phyloP scores from a whole-genome alignment of 2,329 filamentous ascomycete species.

The Bipolaris zeicola region DNA sequence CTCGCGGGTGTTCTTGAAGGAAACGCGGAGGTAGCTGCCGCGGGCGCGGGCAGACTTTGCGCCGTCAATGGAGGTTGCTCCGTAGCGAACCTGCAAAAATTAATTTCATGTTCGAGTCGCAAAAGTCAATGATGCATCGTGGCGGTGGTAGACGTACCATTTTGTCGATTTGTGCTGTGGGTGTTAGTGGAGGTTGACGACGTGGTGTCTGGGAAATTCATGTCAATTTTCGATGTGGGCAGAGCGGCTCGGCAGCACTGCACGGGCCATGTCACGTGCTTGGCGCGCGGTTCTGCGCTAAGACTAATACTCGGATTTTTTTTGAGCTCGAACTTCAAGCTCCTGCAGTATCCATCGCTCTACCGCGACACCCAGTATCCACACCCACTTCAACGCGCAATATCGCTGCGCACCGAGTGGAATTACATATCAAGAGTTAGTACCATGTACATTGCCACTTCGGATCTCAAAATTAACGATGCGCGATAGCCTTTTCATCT shows the following conservation, averaged over 20 bases:
- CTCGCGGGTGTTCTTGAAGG: slow-evolving; percentile 99
- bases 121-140: slow-evolving; percentile 5
- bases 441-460: too few species aligned
- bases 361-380: slow-evolving; percentile 17
- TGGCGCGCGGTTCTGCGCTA: slow-evolving; percentile 11
- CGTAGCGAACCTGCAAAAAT: slow-evolving; percentile 48
- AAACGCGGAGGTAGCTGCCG: slow-evolving; percentile 98
- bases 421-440: slow-evolving; percentile 3
- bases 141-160: slow-evolving; percentile 46
- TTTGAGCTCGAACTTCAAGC: slow-evolving; percentile 28
- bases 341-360: slow-evolving; percentile 21
- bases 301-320: slow-evolving; percentile 7
- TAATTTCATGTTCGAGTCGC: slow-evolving; percentile 30
- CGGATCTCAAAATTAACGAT: slow-evolving; percentile 5
- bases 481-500: slow-evolving; percentile 21
- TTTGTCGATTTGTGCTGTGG: slow-evolving; percentile 49
- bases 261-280: not conserved
- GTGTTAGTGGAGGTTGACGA: slow-evolving; percentile 37
- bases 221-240: not conserved
- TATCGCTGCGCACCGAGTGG: slow-evolving; percentile 14
- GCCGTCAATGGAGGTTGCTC: slow-evolving; percentile 46
- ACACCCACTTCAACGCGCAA: slow-evolving; percentile 21
- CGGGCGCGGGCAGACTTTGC: slow-evolving; percentile 86
- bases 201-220: slow-evolving; percentile 11
- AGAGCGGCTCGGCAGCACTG: not conserved